A percentile compares a stretch with the other conserved stretches of the same genome.
These are phyloP conservation scores for Emergomyces pasteurianus DNA, from an alignment of 2,329 filamentous ascomycete genomes.

Conservation along the genomic window DNA sequence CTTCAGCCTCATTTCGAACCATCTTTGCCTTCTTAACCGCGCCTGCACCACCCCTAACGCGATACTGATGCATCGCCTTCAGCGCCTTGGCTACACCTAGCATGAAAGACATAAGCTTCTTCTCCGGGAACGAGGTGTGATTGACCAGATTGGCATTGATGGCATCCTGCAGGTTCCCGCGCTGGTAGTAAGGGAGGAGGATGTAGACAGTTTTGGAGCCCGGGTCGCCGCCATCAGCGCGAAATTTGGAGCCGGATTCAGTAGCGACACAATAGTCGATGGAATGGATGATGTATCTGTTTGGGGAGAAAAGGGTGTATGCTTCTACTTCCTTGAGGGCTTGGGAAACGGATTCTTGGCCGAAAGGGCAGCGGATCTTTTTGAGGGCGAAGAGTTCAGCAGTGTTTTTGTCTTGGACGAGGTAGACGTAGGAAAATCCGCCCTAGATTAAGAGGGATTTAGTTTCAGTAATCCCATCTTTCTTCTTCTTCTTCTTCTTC, in stretches of 20 bases:
- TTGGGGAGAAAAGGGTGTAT: slow-evolving; percentile 75
- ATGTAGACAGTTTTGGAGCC: slow-evolving; percentile 92
- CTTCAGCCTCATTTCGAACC: slow-evolving; percentile 43
- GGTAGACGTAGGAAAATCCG: slow-evolving; percentile 97
- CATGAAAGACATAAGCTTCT: slow-evolving; percentile 77
- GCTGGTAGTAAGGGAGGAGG: slow-evolving; percentile 83
- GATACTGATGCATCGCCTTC: slow-evolving; percentile 83
- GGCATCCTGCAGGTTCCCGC: slow-evolving; percentile 92
- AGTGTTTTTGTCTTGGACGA: slow-evolving; percentile 79
- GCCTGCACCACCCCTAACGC: slow-evolving; percentile 46
- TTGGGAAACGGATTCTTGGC: slow-evolving; percentile 86
- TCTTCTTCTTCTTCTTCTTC: background rate
- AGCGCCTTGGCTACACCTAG: slow-evolving; percentile 82
- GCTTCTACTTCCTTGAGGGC: slow-evolving; percentile 96
- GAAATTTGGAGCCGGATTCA: slow-evolving; percentile 48
- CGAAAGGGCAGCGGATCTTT: slow-evolving; percentile 97
- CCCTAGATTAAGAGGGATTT: slow-evolving; percentile 42
- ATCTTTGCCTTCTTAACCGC: slow-evolving; percentile 45
- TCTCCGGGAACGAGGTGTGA: slow-evolving; percentile 79
- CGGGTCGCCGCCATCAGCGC: slow-evolving; percentile 45
- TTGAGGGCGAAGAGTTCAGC: slow-evolving; percentile 87
- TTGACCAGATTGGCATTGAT: slow-evolving; percentile 99
- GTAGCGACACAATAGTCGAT: slow-evolving; percentile 72
- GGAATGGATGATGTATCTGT: slow-evolving; percentile 74
- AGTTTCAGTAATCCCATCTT: too few relatives aligned